Evolutionary conservation across 192 early-diverging fungal genomes (phyloP).

Genomic region (Mortierella claussenii): DNA sequence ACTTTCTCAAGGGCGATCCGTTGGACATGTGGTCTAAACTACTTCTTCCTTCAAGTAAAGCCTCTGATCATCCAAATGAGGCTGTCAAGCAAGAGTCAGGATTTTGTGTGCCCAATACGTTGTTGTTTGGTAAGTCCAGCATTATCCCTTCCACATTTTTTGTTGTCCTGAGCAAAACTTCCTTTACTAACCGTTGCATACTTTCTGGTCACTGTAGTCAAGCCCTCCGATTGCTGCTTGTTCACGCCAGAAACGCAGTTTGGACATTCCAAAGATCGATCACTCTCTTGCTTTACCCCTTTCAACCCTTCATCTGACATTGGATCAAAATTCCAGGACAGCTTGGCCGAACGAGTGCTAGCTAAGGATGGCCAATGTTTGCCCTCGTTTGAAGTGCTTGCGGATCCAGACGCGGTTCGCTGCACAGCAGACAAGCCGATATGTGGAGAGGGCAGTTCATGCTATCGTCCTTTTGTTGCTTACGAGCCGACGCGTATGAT

Average conservation of each 20-base stretch:
- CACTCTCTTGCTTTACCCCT: conserved; percentile 63
- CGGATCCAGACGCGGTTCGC: conserved; percentile 21
- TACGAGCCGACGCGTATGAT: conserved; percentile 57
- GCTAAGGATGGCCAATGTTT: conserved; percentile 41
- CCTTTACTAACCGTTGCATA: background rate
- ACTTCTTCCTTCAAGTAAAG: conserved; percentile 13
- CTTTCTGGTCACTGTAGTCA: conserved; percentile 9
- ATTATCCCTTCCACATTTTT: background rate
- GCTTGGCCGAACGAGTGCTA: conserved; percentile 13
- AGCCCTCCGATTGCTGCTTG: conserved; percentile 65
- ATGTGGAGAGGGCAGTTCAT: conserved; percentile 4
- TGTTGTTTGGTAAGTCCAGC: conserved; percentile 26
- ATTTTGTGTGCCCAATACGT: conserved; percentile 46
- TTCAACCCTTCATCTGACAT: conserved; percentile 11
- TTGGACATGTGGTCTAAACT: conserved; percentile 36
- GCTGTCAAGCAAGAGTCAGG: conserved; percentile 19
- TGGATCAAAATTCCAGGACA: conserved; percentile 7
- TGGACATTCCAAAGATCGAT: conserved; percentile 56
- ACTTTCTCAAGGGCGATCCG: conserved; percentile 43
- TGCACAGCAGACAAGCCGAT: conserved; percentile 55
- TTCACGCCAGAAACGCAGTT: conserved; percentile 64
- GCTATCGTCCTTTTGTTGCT: conserved; percentile 71
- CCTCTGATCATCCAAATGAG: background rate
- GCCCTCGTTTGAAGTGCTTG: conserved; percentile 54
- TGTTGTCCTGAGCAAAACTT: background rate